Evolutionary conservation across 345 rosid species (phyloP).

Genomic region (Linum tenue): DNA sequence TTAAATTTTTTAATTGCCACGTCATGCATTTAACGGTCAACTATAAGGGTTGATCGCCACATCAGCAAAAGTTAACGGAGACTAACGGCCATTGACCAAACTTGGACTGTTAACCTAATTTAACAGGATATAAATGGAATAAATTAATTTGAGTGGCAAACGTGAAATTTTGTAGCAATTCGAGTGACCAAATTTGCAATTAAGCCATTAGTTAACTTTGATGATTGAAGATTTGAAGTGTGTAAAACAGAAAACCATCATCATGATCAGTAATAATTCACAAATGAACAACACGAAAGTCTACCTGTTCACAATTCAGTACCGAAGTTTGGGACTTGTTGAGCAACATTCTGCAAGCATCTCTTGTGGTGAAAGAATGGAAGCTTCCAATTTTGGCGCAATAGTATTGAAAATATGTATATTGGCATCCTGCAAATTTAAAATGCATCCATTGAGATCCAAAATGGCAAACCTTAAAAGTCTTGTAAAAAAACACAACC

Average conservation of each 20-base stretch:
- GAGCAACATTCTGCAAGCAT: slow-evolving; percentile 64
- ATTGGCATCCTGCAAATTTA: slow-evolving; percentile 44
- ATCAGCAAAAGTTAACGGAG: no score
- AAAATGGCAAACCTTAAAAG: neutral
- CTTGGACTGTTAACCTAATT: no score
- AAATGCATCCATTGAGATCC: slow-evolving; percentile 5
- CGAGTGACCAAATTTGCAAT: no score
- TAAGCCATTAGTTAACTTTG: slow-evolving; percentile 3
- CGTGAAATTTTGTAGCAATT: no score
- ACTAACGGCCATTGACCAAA: no score
- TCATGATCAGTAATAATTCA: neutral
- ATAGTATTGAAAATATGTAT: slow-evolving; percentile 90
- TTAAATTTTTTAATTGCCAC: no score
- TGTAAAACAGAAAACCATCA: neutral
- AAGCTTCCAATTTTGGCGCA: slow-evolving; percentile 63
- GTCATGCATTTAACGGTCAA: no score
- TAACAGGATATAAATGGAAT: no score
- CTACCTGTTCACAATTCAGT: slow-evolving; percentile 92
- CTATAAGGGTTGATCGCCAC: no score
- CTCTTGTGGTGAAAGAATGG: slow-evolving; percentile 50
- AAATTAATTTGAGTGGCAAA: no score
- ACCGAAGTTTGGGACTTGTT: slow-evolving; percentile 85
- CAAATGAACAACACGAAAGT: slow-evolving; percentile 1
- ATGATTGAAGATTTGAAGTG: neutral
- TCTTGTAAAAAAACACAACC: neutral